phyloP scores from a whole-genome alignment of 2,329 filamentous ascomycete species.

The Fusarium sp. region DNA sequence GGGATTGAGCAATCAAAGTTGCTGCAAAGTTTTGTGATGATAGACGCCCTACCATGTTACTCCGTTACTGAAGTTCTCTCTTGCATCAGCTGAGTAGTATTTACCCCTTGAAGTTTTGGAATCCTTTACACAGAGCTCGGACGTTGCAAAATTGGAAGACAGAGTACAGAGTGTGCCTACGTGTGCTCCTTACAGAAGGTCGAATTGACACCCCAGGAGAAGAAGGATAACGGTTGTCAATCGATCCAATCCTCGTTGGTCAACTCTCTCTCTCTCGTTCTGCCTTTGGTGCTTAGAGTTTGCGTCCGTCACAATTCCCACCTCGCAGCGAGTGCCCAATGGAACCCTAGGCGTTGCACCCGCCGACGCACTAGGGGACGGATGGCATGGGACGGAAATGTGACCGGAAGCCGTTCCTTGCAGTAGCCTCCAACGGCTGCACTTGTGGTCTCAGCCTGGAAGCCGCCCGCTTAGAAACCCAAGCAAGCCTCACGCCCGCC shows the following conservation, averaged over 20 bases:
- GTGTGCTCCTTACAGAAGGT: background rate
- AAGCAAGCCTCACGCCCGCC: slow-evolving; percentile 13
- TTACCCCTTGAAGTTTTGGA: slow-evolving; percentile 1
- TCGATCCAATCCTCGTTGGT: slow-evolving; percentile 27
- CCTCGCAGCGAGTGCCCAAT: slow-evolving; percentile 21
- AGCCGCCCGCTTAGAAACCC: slow-evolving; percentile 21
- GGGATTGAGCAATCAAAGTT: slow-evolving; percentile 4
- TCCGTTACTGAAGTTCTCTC: background rate
- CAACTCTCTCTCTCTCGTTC: slow-evolving; percentile 11
- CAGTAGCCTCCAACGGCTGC: slow-evolving; percentile 40
- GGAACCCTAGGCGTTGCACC: slow-evolving; percentile 20
- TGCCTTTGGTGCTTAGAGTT: slow-evolving; percentile 38
- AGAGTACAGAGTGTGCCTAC: background rate
- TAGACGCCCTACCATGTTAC: background rate
- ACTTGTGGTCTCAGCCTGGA: slow-evolving; percentile 26
- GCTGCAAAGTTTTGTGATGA: background rate
- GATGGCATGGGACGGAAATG: slow-evolving; percentile 35
- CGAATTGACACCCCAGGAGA: background rate
- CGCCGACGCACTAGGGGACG: slow-evolving; percentile 24
- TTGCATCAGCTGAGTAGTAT: slow-evolving; percentile 5
- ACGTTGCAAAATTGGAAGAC: slow-evolving; percentile 2
- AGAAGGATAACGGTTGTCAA: slow-evolving; percentile 19
- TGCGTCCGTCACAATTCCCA: slow-evolving; percentile 15
- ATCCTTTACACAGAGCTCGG: background rate
- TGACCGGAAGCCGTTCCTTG: slow-evolving; percentile 35